Evolutionary conservation across 1,284 basidiomycete species (phyloP).

Genomic region (Ceratobasidium sp.): DNA sequence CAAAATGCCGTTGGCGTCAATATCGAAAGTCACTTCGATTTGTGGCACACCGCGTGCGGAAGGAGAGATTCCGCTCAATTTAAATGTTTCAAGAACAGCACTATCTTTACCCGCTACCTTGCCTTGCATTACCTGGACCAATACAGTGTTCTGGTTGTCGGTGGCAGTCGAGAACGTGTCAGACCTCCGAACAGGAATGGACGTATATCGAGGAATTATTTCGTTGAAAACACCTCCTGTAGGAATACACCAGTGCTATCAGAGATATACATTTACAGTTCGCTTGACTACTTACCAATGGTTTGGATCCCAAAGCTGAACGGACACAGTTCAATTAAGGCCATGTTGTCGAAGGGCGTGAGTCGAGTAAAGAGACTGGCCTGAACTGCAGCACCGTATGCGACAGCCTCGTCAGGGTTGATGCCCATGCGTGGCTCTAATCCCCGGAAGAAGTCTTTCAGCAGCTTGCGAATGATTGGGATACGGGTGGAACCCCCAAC

Average conservation of each 20-base stretch:
- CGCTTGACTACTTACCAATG: slow-evolving; percentile 58
- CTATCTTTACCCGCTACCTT: slow-evolving; percentile 69
- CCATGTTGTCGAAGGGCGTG: too few relatives aligned
- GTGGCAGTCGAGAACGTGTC: slow-evolving; percentile 73
- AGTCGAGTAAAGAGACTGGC: slow-evolving; percentile 55
- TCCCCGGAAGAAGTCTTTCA: slow-evolving; percentile 98
- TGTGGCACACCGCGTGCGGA: slow-evolving; percentile 75
- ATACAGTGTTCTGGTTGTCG: slow-evolving; percentile 67
- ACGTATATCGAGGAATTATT: slow-evolving; percentile 71
- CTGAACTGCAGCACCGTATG: slow-evolving; percentile 99
- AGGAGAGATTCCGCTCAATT: slow-evolving; percentile 75
- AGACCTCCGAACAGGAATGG: slow-evolving; percentile 74
- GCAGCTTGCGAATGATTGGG: slow-evolving; percentile 97
- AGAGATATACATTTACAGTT: too few relatives aligned
- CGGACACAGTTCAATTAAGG: slow-evolving; percentile 66
- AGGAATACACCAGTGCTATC: not conserved
- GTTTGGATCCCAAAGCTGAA: slow-evolving; percentile 71
- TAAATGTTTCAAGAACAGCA: slow-evolving; percentile 67
- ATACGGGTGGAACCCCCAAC: slow-evolving; percentile 96
- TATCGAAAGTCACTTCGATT: slow-evolving; percentile 67
- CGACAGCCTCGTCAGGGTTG: slow-evolving; percentile 99
- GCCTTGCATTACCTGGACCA: slow-evolving; percentile 86
- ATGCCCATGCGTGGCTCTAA: slow-evolving; percentile 96
- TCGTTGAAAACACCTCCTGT: slow-evolving; percentile 73
- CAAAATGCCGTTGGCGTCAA: slow-evolving; percentile 65